These are phyloP conservation scores for Metschnikowia reukaufii DNA, from an alignment of 805 yeast genomes.

Conservation along the genomic window DNA sequence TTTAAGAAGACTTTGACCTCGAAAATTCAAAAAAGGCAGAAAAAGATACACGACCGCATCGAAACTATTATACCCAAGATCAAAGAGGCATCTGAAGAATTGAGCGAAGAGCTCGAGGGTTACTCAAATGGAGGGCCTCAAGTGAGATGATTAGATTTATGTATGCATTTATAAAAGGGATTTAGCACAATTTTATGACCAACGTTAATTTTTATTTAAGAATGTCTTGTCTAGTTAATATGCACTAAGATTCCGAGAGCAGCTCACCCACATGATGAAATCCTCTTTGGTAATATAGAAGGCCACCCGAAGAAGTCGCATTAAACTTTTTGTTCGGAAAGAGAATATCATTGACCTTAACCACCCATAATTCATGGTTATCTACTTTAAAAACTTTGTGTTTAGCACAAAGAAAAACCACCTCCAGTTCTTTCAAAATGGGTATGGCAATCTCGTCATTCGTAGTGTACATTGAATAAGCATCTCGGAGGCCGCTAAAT, in stretches of 20 bases:
- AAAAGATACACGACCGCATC: conserved; percentile 33
- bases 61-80: conserved; percentile 37
- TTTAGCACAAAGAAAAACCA: conserved; percentile 62
- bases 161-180: not conserved
- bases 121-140: not conserved
- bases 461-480: conserved; percentile 20
- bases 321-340: conserved; percentile 23
- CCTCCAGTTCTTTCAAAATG: conserved; percentile 54
- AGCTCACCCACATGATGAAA: conserved; percentile 49
- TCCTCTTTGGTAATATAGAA: conserved; percentile 60
- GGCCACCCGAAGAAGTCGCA: conserved; percentile 51
- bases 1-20: conserved; percentile 27
- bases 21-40: conserved; percentile 29
- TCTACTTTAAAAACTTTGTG: conserved; percentile 57
- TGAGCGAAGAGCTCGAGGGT: conserved; percentile 15
- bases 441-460: conserved; percentile 46
- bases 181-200: too few species aligned
- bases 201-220: not conserved
- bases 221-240: not conserved
- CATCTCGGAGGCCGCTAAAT: conserved; percentile 39
- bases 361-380: conserved; percentile 92
- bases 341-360: conserved; percentile 61
- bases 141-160: not conserved
- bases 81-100: conserved; percentile 23
- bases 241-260: conserved; percentile 22